These are phyloP conservation scores for Rhizopogon salebrosus DNA, from an alignment of 768 basidiomycete genomes.

Conservation along the genomic window DNA sequence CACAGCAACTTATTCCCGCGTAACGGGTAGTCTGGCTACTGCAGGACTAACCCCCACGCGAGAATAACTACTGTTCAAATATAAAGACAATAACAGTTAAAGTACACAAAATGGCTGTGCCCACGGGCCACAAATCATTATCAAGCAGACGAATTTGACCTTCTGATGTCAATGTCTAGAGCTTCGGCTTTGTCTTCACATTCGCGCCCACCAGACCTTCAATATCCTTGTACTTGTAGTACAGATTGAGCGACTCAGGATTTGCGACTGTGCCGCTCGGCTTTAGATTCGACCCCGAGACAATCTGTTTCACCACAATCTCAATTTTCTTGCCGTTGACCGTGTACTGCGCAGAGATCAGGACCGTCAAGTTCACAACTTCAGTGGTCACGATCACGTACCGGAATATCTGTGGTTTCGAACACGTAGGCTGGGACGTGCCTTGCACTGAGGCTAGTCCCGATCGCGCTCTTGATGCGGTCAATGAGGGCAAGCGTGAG, in stretches of 20 bases:
- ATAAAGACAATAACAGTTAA: background rate
- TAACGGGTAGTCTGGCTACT: too few species aligned
- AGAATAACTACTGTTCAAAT: too few species aligned
- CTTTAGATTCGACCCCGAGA: conserved; percentile 58
- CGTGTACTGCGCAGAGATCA: conserved; percentile 46
- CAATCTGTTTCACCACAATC: conserved; percentile 73
- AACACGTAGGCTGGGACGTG: conserved; percentile 74
- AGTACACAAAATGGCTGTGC: background rate
- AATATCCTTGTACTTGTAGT: conserved; percentile 57
- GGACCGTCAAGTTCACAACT: background rate
- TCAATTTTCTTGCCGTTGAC: conserved; percentile 78
- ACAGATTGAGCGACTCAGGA: conserved; percentile 58
- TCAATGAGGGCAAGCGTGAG: conserved; percentile 40
- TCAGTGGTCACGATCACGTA: conserved; percentile 35
- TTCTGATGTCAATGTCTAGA: conserved; percentile 1
- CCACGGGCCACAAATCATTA: background rate
- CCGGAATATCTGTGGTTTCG: conserved; percentile 62
- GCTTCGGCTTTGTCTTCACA: conserved; percentile 9
- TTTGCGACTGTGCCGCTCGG: conserved; percentile 76
- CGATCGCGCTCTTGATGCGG: conserved; percentile 53
- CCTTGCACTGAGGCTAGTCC: conserved; percentile 55
- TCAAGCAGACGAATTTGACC: background rate
- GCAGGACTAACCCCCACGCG: too few species aligned
- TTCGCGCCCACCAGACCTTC: conserved; percentile 23
- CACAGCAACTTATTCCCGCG: too few species aligned